Evolutionary conservation across 202 grass and related monocot species (phyloP), one percentile per base, ranked within the genome.

Genomic region (Panicum hallii): DNA sequence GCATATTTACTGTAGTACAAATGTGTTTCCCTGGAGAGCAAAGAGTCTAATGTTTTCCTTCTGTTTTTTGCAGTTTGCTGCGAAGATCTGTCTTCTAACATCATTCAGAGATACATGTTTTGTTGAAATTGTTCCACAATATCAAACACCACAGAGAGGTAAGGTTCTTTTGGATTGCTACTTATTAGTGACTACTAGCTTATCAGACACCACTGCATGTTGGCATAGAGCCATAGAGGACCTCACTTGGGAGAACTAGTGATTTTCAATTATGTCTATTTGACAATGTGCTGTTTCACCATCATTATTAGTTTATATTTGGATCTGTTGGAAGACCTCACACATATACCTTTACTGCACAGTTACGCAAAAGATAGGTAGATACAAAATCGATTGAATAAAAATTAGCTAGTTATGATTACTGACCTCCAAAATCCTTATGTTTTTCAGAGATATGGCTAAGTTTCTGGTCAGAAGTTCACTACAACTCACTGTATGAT

Each of bases 51-150:
- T 77, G 19, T 66, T 87, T 85, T 82, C 19, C 47, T 69, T 76
- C 84, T 69, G 3, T 66, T 89, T 83, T 85, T 85, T 63, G 45
- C 97, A 99, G 97, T 99, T 99, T 92, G 88, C 82, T 82, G 97
- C 93, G 7, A 99, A 96, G 79, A 96, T 99, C 77, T 94, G 97
- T 82, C 93, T 99, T 87, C 82, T 99, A 82, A 99, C 97, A 74
- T 99, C 97, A 83, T 99, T 99, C 70, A 91, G 97, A 92, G 93
- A 99, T 80, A 99, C 93, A 14, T 99, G 93, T 90, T 99, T 99
- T 75, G 82, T 99, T 70, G 93, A 96, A 89, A 96, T 99, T 80
- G 69, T 86, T 89, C 97, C 97, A 63, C 97, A 92, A 78, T 75
- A 90, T 87, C 88, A 96, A 90, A 63, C 97, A 78, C 93, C 97